Conservation (phyloP, 495 filamentous ascomycete species). For the Podospora bellae-mahoneyi region DNA sequence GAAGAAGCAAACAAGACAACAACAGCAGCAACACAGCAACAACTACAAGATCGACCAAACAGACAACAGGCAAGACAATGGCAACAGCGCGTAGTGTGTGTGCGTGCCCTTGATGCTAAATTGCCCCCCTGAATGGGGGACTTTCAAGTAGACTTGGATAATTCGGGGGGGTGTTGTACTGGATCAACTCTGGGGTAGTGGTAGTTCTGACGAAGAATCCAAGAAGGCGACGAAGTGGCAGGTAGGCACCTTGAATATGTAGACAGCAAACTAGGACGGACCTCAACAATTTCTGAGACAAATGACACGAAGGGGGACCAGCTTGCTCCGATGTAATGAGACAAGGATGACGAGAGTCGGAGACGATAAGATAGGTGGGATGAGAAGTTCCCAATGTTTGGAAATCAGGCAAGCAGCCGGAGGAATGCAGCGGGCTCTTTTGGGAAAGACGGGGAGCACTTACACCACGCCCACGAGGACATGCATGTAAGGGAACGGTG, state of each 20-base stretch:
- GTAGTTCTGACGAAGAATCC: neutral
- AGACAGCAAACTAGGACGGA: neutral
- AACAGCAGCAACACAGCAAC: neutral
- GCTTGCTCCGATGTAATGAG: slow-evolving; percentile 3
- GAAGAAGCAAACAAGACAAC: slow-evolving; percentile 4
- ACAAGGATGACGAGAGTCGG: slow-evolving; percentile 3
- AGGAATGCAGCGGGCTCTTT: neutral
- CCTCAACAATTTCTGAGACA: slow-evolving; percentile 8
- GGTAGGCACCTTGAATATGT: slow-evolving; percentile 2
- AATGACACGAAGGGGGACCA: neutral
- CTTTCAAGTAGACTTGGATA: slow-evolving; percentile 17
- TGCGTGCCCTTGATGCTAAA: slow-evolving; percentile 17
- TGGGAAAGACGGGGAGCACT: neutral
- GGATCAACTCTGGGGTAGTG: slow-evolving; percentile 2
- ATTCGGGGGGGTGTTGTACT: slow-evolving; percentile 14
- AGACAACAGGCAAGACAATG: slow-evolving; percentile 11
- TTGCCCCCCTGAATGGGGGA: slow-evolving; percentile 29
- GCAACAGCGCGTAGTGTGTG: slow-evolving; percentile 1
- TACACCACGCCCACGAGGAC: neutral
- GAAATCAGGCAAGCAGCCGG: neutral
- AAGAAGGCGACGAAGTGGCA: neutral
- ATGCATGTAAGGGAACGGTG: neutral
- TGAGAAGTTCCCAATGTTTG: neutral
- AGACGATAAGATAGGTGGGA: slow-evolving; percentile 6
- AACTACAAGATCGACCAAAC: neutral